Evolutionary conservation across 495 filamentous ascomycete species (phyloP).

Genomic region (Aspergillus sclerotiicarbonarius): DNA sequence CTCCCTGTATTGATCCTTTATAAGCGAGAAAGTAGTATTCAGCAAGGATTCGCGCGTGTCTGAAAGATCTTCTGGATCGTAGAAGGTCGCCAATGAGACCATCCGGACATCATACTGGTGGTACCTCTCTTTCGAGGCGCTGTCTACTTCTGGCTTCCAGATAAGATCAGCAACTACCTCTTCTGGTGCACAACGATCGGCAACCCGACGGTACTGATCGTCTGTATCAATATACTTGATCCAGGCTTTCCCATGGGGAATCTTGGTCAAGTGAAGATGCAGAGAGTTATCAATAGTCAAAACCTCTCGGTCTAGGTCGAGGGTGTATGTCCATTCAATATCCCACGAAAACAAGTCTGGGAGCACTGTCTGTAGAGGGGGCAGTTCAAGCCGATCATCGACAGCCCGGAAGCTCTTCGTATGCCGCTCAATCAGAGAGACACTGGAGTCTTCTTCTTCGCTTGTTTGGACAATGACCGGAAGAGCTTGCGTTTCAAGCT

Average conservation of each 20-base stretch:
- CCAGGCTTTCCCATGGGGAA: conserved; percentile 13
- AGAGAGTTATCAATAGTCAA: conserved; percentile 12
- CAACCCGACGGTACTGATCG: neutral
- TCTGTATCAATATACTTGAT: conserved; percentile 12
- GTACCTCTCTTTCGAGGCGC: neutral
- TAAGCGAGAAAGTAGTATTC: neutral
- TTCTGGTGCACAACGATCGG: conserved; percentile 7
- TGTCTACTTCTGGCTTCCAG: conserved; percentile 6
- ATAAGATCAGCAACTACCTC: conserved; percentile 12
- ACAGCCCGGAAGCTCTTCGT: conserved; percentile 17
- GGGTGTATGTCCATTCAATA: conserved; percentile 20
- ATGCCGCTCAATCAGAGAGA: conserved; percentile 8
- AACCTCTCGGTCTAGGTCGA: conserved; percentile 24
- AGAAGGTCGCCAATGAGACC: neutral
- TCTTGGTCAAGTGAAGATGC: conserved; percentile 9
- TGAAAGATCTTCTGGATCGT: neutral
- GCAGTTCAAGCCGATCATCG: conserved; percentile 16
- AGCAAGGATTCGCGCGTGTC: conserved; percentile 10
- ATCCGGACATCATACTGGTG: neutral
- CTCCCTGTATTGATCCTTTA: neutral
- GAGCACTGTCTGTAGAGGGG: conserved; percentile 9
- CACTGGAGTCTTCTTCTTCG: conserved; percentile 5
- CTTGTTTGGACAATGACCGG: conserved; percentile 5
- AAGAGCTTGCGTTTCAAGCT: conserved; percentile 16
- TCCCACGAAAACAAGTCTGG: neutral